These are phyloP conservation scores for Malus sieversii DNA, from an alignment of 306 rosid species.

Conservation along the genomic window DNA sequence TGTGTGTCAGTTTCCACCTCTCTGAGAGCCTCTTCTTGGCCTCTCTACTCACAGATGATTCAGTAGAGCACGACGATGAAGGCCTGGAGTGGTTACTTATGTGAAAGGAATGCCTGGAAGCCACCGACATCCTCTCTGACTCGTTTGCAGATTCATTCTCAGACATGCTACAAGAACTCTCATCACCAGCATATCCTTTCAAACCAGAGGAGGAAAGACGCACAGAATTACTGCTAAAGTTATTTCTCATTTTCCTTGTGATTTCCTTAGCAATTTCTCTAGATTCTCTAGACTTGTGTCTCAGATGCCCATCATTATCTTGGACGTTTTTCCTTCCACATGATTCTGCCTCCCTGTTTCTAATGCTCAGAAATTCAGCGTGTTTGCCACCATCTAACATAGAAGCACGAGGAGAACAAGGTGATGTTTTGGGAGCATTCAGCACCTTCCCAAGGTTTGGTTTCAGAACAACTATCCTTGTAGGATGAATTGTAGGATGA, in stretches of 20 bases:
- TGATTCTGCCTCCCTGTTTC: conserved; percentile 37
- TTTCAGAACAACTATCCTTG: conserved; percentile 81
- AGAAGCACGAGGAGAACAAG: conserved; percentile 55
- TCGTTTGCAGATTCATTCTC: conserved; percentile 59
- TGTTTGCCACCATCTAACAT: conserved; percentile 40
- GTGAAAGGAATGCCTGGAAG: conserved; percentile 34
- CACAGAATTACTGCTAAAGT: conserved; percentile 27
- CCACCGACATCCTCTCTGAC: conserved; percentile 35
- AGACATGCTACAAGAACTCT: conserved; percentile 56
- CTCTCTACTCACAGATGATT: conserved; percentile 75
- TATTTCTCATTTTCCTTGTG: conserved; percentile 65
- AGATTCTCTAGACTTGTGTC: conserved; percentile 61
- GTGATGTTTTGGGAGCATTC: conserved; percentile 36
- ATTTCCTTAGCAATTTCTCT: conserved; percentile 73
- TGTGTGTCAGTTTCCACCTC: conserved; percentile 78
- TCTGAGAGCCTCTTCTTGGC: conserved; percentile 92
- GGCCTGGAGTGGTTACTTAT: conserved; percentile 36
- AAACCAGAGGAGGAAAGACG: conserved; percentile 41
- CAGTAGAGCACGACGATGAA: conserved; percentile 43
- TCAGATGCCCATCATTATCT: conserved; percentile 29
- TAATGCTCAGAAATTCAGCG: conserved; percentile 31
- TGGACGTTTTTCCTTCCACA: conserved; percentile 28
- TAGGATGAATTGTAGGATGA: conserved; percentile 60
- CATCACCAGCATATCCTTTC: conserved; percentile 58
- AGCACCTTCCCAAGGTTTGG: conserved; percentile 73